Conservation (phyloP, 2,329 filamentous ascomycete species). For the Nemania bipapillata region DNA sequence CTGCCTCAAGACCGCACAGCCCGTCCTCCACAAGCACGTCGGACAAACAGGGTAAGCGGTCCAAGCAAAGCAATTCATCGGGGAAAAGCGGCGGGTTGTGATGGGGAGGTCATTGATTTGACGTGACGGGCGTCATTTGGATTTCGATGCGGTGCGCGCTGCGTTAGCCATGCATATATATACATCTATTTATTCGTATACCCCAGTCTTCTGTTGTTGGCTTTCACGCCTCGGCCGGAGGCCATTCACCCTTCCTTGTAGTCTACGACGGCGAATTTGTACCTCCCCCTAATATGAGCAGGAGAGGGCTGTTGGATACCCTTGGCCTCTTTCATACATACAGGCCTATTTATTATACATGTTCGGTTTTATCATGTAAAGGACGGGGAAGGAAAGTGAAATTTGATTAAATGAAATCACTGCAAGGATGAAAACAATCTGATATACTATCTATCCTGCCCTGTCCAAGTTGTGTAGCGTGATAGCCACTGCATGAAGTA, state of each 20-base stretch:
- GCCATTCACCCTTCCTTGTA: background rate
- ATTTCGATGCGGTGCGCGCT: background rate
- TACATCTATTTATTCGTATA: too few relatives aligned
- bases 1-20: background rate
- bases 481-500: too few relatives aligned
- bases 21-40: background rate
- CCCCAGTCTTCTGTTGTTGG: background rate
- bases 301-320: background rate
- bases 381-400: background rate
- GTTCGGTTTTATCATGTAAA: background rate
- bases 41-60: slow-evolving; percentile 19
- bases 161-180: background rate
- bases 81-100: background rate
- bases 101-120: background rate
- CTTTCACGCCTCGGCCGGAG: background rate
- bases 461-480: too few relatives aligned
- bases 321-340: background rate
- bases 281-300: background rate
- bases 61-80: background rate
- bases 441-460: too few relatives aligned
- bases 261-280: background rate
- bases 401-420: background rate
- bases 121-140: background rate
- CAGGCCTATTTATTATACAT: background rate
- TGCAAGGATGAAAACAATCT: background rate